phyloP scores from a whole-genome alignment of 352 stramenopile species.

The Elongisporangium anandrum region DNA sequence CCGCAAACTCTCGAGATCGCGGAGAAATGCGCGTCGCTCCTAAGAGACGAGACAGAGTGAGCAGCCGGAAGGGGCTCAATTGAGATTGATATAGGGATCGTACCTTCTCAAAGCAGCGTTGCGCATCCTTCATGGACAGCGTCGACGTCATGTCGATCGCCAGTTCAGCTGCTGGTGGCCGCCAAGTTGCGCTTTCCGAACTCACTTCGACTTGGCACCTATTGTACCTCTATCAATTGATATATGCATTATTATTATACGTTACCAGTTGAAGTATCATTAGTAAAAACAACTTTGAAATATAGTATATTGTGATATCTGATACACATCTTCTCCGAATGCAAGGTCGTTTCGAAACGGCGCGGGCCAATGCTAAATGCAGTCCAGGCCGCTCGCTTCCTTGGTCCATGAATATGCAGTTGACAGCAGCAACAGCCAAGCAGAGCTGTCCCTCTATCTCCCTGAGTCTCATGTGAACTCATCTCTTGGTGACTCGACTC shows the following conservation, averaged over 20 bases:
- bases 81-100: not conserved
- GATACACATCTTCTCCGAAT: not conserved
- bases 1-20: slow-evolving; percentile 66
- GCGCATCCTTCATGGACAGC: slow-evolving; percentile 64
- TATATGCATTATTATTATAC: too few species aligned
- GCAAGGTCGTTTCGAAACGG: slow-evolving; percentile 15
- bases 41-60: too few species aligned
- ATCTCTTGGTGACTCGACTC: not conserved
- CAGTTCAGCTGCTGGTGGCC: slow-evolving; percentile 4
- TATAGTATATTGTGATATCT: not conserved
- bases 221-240: not conserved
- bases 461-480: not conserved
- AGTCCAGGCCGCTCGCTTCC: not conserved
- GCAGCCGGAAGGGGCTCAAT: too few species aligned
- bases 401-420: not conserved
- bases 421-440: not conserved
- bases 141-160: slow-evolving; percentile 15
- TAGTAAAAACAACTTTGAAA: too few species aligned
- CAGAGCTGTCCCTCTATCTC: not conserved
- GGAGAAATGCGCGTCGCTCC: slow-evolving; percentile 62
- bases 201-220: not conserved
- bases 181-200: not conserved
- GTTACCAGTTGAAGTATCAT: too few species aligned
- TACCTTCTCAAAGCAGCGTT: slow-evolving; percentile 78
- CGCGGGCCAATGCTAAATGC: not conserved